Conservation (phyloP, 169 alveolate species). For the Eimeria sp. region DNA sequence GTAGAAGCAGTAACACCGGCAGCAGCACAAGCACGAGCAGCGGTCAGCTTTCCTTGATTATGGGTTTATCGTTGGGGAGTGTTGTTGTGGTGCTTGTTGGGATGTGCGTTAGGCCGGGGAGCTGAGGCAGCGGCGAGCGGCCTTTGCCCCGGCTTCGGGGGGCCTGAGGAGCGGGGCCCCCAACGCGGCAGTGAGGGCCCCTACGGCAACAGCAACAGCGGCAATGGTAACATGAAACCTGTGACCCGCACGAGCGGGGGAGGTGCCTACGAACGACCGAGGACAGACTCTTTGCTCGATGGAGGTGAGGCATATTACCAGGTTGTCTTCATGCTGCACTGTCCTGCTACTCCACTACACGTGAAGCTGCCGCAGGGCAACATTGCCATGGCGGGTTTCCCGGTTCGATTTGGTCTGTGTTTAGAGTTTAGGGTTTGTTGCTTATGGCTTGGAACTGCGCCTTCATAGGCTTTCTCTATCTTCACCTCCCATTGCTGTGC, state of each 20-base stretch:
- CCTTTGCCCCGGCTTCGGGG: slow-evolving; percentile 36
- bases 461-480: too few relatives aligned
- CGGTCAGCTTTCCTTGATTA: neutral
- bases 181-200: slow-evolving; percentile 25
- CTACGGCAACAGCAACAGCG: slow-evolving; percentile 24
- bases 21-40: slow-evolving; percentile 22
- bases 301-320: slow-evolving; percentile 4
- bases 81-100: neutral
- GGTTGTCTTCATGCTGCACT: neutral
- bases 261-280: neutral
- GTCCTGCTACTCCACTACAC: neutral
- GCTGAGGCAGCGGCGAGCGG: slow-evolving; percentile 69
- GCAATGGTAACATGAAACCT: slow-evolving; percentile 31
- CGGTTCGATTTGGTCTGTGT: neutral
- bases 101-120: slow-evolving; percentile 31
- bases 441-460: neutral
- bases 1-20: neutral
- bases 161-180: slow-evolving; percentile 54
- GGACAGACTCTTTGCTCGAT: slow-evolving; percentile 20
- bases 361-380: neutral
- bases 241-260: slow-evolving; percentile 49
- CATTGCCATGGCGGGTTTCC: neutral
- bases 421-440: neutral
- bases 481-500: too few relatives aligned
- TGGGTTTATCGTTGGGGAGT: neutral